These are phyloP conservation scores for Kalaharituber pfeilii DNA, from an alignment of 2,329 filamentous ascomycete species.

Conservation along the genomic window DNA sequence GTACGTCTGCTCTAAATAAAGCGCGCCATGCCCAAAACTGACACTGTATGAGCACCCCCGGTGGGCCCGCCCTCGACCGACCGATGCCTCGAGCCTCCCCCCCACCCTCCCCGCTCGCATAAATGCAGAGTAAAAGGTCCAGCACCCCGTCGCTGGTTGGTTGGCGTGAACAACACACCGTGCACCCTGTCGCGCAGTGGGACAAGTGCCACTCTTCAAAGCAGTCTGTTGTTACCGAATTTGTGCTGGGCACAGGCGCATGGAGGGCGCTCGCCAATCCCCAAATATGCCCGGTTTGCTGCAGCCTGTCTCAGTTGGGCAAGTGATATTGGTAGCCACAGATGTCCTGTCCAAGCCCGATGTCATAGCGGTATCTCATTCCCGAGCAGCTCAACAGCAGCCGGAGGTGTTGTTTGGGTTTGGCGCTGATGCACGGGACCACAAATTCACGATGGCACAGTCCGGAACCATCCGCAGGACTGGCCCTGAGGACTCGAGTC, in stretches of 20 bases:
- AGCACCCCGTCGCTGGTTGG: not conserved
- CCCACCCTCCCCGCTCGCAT: not conserved
- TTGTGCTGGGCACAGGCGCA: not conserved
- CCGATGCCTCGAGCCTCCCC: not conserved
- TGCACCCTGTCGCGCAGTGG: not conserved
- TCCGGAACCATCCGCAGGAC: not conserved
- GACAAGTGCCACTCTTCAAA: not conserved
- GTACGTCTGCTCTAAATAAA: constrained; percentile 1
- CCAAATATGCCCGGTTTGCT: not conserved
- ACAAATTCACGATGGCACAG: not conserved
- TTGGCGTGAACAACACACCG: not conserved
- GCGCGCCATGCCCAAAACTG: not conserved
- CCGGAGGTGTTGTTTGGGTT: not conserved
- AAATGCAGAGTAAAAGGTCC: not conserved
- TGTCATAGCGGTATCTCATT: constrained; percentile 2
- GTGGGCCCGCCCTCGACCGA: not conserved
- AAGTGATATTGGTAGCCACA: not conserved
- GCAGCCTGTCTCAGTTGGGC: not conserved
- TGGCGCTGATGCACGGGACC: not conserved
- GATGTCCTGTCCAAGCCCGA: not conserved
- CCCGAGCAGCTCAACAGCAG: not conserved
- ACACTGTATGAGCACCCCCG: not conserved
- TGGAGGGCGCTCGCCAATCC: not conserved
- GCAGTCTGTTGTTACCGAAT: not conserved
- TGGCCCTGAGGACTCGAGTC: not conserved